Evolutionary conservation across 2,329 filamentous ascomycete genomes (phyloP).

Genomic region (Phialocephala sp.): DNA sequence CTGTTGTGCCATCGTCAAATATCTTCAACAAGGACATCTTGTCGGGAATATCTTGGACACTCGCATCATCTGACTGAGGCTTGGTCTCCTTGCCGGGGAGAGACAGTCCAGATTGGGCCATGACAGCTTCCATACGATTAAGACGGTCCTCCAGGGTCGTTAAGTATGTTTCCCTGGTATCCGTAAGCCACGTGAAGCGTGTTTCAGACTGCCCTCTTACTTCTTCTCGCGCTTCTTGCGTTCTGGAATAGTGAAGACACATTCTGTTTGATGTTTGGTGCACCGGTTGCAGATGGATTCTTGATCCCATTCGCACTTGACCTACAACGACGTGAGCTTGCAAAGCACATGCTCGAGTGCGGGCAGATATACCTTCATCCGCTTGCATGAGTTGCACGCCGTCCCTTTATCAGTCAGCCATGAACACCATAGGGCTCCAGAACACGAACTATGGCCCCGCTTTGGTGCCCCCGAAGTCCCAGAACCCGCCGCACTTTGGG

Average conservation of each 20-base stretch:
- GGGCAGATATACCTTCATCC: background rate
- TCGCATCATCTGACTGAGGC: background rate
- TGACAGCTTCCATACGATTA: slow-evolving; percentile 4
- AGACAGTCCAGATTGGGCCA: background rate
- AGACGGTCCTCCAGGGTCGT: slow-evolving; percentile 5
- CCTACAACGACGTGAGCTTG: background rate
- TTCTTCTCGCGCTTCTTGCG: slow-evolving; percentile 11
- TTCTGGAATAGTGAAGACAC: background rate
- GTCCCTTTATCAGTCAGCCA: background rate
- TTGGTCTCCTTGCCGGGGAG: background rate
- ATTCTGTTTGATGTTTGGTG: slow-evolving; percentile 3
- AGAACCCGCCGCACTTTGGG: background rate
- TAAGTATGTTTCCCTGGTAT: slow-evolving; percentile 3
- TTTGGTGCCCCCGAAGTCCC: background rate
- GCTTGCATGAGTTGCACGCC: slow-evolving; percentile 1
- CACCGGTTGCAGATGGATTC: slow-evolving; percentile 5
- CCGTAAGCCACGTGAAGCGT: background rate
- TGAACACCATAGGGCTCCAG: background rate
- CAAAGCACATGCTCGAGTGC: background rate
- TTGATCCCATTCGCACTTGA: slow-evolving; percentile 7
- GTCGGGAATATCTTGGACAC: slow-evolving; percentile 3
- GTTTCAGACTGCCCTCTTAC: background rate
- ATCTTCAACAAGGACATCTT: slow-evolving; percentile 9
- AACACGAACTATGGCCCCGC: slow-evolving; percentile 2
- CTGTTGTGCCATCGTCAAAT: background rate